Percentiles rank a stretch among this genome's conserved stretches.
phyloP scores from a whole-genome alignment of 345 rosid genomes.

The Syzygium grande region DNA sequence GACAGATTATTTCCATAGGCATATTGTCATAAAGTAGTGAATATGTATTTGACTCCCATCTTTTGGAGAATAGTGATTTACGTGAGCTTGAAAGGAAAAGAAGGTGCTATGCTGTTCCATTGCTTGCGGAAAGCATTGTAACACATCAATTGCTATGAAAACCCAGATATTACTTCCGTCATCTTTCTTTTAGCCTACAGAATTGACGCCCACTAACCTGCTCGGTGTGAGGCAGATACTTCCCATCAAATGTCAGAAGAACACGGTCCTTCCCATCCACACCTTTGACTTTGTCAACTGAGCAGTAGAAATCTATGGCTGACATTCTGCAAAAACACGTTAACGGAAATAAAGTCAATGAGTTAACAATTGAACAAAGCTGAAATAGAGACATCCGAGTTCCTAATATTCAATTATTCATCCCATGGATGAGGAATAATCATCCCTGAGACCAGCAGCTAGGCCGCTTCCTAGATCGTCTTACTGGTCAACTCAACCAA shows the following conservation, averaged over 20 bases:
- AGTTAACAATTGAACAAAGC: not conserved
- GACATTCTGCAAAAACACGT: constrained; percentile 56
- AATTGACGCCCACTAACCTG: constrained; percentile 39
- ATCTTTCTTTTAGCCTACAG: not conserved
- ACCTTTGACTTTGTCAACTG: constrained; percentile 81
- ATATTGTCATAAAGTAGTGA: not conserved
- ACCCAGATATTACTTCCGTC: not conserved
- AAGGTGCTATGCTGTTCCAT: not conserved
- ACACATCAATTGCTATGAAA: not conserved
- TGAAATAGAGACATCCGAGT: not conserved
- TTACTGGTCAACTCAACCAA: not conserved
- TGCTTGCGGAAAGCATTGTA: not conserved
- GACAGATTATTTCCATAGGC: not conserved
- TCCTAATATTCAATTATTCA: not conserved
- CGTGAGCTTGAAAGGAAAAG: not conserved
- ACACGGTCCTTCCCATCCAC: constrained; percentile 83
- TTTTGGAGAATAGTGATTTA: not conserved
- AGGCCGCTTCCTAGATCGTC: not conserved
- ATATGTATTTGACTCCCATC: not conserved
- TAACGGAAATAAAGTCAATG: not conserved
- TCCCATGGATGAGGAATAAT: not conserved
- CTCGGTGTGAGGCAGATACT: constrained; percentile 67
- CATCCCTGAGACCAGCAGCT: not conserved
- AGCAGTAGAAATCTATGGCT: constrained; percentile 90
- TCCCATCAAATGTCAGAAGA: constrained; percentile 79